Percentiles rank a stretch among this genome's conserved stretches.
Conservation (phyloP, 2,329 filamentous ascomycete species). For the Fusarium verrucosum region DNA sequence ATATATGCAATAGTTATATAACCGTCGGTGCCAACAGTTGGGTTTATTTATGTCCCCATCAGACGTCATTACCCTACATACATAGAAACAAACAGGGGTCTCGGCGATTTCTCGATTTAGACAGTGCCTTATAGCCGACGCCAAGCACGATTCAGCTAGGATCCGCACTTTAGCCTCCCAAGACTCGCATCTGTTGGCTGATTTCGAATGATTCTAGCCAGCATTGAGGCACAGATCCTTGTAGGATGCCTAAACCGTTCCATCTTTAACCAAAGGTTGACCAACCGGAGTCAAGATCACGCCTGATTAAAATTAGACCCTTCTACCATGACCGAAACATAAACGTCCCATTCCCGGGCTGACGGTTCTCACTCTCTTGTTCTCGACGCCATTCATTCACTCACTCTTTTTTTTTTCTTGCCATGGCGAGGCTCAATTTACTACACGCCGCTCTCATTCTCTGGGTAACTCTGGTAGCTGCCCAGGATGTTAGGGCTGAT, state of each 20-base stretch:
- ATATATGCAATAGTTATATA: too few relatives aligned
- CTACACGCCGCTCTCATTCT: background rate
- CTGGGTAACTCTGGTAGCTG: conserved; percentile 11
- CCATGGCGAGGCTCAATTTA: conserved; percentile 13
- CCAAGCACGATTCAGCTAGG: conserved; percentile 13
- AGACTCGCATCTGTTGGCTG: conserved; percentile 2
- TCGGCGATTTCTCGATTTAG: conserved; percentile 4
- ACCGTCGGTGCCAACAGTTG: too few relatives aligned
- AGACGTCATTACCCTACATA: background rate
- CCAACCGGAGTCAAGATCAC: conserved; percentile 1
- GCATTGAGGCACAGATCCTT: conserved; percentile 10
- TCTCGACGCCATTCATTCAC: background rate
- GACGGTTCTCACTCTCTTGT: background rate
- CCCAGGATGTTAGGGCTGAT: background rate
- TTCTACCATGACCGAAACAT: conserved; percentile 1
- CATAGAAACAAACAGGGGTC: too few relatives aligned
- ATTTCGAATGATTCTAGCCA: background rate
- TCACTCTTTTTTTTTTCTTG: background rate
- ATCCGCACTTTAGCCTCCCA: background rate
- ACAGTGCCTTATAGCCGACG: background rate
- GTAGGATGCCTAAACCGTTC: conserved; percentile 15
- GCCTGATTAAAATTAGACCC: background rate
- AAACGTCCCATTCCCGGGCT: conserved; percentile 14
- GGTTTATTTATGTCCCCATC: too few relatives aligned
- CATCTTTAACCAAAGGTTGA: background rate